Conservation (phyloP, 2,329 filamentous ascomycete genomes). For the Endothia cerciana region DNA sequence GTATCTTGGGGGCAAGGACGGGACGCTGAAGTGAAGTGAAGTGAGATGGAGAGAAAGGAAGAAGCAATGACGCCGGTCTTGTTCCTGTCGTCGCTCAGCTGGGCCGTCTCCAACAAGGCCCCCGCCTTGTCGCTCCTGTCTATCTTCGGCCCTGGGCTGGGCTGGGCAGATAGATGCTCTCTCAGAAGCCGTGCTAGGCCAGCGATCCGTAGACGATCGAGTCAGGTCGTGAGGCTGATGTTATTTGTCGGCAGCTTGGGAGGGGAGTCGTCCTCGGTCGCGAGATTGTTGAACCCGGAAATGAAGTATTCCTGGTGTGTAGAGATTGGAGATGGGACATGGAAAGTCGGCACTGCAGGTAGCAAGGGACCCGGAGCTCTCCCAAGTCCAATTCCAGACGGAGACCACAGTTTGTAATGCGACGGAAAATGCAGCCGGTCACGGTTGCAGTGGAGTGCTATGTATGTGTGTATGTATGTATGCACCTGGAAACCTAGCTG, state of each 20-base stretch:
- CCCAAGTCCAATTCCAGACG: neutral
- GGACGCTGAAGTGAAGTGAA: neutral
- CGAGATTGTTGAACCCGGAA: neutral
- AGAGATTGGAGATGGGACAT: neutral
- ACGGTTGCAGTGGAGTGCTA: neutral
- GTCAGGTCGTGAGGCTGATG: neutral
- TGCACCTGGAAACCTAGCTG: neutral
- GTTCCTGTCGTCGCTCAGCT: neutral
- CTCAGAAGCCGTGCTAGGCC: neutral
- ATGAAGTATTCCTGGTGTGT: neutral
- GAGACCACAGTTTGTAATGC: neutral
- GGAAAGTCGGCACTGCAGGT: neutral
- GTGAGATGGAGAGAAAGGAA: neutral
- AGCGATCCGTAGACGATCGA: neutral
- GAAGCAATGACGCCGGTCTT: slow-evolving; percentile 12
- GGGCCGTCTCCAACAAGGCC: slow-evolving; percentile 10
- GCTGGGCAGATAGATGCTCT: slow-evolving; percentile 1
- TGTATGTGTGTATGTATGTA: neutral
- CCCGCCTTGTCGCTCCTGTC: slow-evolving; percentile 6
- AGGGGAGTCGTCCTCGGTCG: too few species aligned
- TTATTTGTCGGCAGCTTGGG: neutral
- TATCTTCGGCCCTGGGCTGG: neutral
- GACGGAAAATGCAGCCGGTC: neutral
- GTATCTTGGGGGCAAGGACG: slow-evolving; percentile 4
- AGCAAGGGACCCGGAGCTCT: neutral